Evolutionary conservation across 768 basidiomycete genomes (phyloP), one percentile per base, ranked within the genome.

Genomic region (Polyporus arcularius): DNA sequence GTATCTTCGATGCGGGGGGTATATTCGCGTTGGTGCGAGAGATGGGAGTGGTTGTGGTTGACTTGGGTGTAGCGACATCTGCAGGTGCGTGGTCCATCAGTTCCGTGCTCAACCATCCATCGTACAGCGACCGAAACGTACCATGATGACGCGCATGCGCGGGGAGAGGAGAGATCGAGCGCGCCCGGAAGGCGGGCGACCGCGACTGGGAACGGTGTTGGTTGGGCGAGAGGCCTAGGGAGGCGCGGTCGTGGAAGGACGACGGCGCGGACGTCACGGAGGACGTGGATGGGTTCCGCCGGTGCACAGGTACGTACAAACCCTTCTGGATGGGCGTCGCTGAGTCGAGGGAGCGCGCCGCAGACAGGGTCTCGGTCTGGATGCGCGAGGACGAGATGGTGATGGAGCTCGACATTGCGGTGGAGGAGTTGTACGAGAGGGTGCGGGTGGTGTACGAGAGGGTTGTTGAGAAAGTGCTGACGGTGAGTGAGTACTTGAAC

Each of bases 271-370:
- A 48, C 21, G 35, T 35, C 35, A 14, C 46, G 1, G 63, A 63
- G 11, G 61, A 45, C 18, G 55, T 39, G 26, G 65, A 61, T 52
- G 59, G 61, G 45, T 51, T 49, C 49, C 67, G 65, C 18, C 58
- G 53, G 64, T 68, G 67, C 16, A 68, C 56, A 18, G 67, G 67
- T 28, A 68, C 62, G 65, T 68, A 68, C 51, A 66, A 39, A 9
- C 54, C 60, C 14, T 48, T 42, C 21, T 55, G 14, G 40, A 6
- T 21, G 9, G 45, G 32, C 31, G 47, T 21, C 12, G 21, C 21
- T 26, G 35, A 35, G 35, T 35, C 35, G 35, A 35, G 35, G 35
- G 35, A 35, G 35, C 35, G 35, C 35, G 35, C 35, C 35, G 11
- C 35, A 11, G 35, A 15, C 32, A 15, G 15, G 38, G 21, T 26